Base-by-base conservation (phyloP, 345 rosid species). In the Eucalyptus marginata region DNA sequence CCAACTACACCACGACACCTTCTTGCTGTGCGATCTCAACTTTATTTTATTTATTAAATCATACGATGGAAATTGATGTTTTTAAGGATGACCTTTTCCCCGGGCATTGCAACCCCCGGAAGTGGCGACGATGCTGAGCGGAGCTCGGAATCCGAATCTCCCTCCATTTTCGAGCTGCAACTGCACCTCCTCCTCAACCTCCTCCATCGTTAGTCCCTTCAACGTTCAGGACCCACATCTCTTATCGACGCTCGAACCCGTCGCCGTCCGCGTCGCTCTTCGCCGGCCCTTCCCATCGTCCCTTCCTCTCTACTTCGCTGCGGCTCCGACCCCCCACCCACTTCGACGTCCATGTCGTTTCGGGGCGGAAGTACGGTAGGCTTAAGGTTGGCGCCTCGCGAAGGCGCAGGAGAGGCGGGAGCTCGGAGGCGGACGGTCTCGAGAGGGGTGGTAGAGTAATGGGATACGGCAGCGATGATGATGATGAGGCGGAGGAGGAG, bases 1-100 rank as follows among this genome's bases (percentile, higher is more conserved):
- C 98, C 99, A 95, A 97, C 98, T 95, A 95, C 98, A 97, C 98
- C 98, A 96, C 96, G 97, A 96, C 92, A 96, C 99, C 98, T 0
- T 7, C 8, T 3, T 24, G 36, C 1, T 0, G 11, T 0, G 58
- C 3, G 0, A 7, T 8, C 10, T 52, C 24, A 18, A 52, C 0
- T 52, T 52, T 7, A 52, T 7, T 51, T 0, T 16, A 20, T 86
- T 3, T 15, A 49, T 3, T 3, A 29, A 27, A 27, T 8, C 0
- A 18, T 5, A 18, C 0, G 1, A 0, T 10, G 7, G 81, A 17
- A 36, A 18, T 9, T 8, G 46, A 17, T 31, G 43, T 5, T 5
- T 33, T 29, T 2, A 18, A 36, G 27, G 27, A 36, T 71, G 46
- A 36, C 14, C 83, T 18, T 18, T 36, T 36, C 13, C 25, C 83